Base-by-base conservation (phyloP, 768 basidiomycete genomes). In the Panaeolus cyanescens region DNA sequence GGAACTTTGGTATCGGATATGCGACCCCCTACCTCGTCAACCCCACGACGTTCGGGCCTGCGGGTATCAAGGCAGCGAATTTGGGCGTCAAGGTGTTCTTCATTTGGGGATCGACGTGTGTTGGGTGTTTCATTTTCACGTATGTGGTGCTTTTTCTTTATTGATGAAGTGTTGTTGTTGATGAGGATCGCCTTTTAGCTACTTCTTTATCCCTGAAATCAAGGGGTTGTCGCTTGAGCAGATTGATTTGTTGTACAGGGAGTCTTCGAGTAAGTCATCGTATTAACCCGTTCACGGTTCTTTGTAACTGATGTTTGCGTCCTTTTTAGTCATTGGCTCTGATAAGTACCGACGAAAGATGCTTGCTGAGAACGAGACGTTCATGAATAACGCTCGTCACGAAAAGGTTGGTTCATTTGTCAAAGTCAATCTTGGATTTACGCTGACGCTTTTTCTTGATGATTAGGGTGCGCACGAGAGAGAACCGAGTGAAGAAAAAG, bases 171-270 rank as follows among this genome's bases (percentile, higher is more conserved):
- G 10, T 33, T 36, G 15, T 28, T 22, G 15, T 33, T 50, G 12
- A 19, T 15, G 36, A 7, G 59, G 32, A 22, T 32, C 40, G n/a
- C 42, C 55, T 10, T 40, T 61, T 33, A 58, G 59, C 20, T 65
- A 59, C 58, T 67, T 65, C 58, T 70, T 67, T 60, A 54, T 60
- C 40, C 65, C 67, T 45, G 68, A 79, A 76, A 89, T 86, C 33
- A 91, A 91, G 75, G 91, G 90, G 4, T 80, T 93, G 15, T 88
- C 89, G 13, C 83, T 93, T 62, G 92, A 93, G 77, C 90, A 93
- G 74, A 83, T 93, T 70, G 92, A 93, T 74, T 69, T 86, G 22
- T 80, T 93, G 67, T 89, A 90, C 79, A 81, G 84, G 74, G 80
- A 90, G 70, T 83, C 86, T 12, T 61, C 67, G 13, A 68, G 68